Base-by-base conservation (phyloP, 768 basidiomycete genomes). In the Cystofilobasidium bisporidii region DNA sequence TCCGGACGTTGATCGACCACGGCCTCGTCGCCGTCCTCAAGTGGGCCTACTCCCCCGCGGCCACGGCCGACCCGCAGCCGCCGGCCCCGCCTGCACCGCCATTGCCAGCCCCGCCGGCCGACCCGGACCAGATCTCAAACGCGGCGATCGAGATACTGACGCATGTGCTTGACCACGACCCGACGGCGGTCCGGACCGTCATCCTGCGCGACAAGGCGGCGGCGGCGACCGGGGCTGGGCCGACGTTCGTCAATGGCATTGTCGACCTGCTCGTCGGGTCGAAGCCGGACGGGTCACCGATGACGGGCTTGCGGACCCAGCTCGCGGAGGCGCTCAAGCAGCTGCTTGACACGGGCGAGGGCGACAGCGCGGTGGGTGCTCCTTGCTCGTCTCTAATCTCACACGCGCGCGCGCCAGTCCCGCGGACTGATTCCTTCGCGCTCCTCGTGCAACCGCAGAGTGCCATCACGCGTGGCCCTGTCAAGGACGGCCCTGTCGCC, bases 1-100 rank as follows among this genome's bases (percentile, higher is more conserved):
- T 94, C 79, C 86, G 91, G 58, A 82, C 85, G 11, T 82, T 98
- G 28, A 85, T 93, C 61, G 91, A 96, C 70, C 84, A 87, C 9
- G 94, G 91, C 1, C 82, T 98, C 53, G 80, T 98, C 2, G 87
- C 87, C 71, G 88, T 88, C n/a, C 84, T 93, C 18, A 90, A 96
- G 73, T 94, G 91, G 89, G 91, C 91, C 1, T 82, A 97, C 58
- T 69, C 68, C 5, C 53, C 30, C 18, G 47, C 33, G 11, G 40
- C 59, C 6, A n/a, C n/a, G n/a, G 12, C 20, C 33, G 15, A 8
- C 40, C 50, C 61, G 11, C 43, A 28, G 20, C 55, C 32, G 20
- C 17, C 36, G 1, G 10, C 28, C 11, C n/a, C 47, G 28, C 24
- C 36, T 11, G 20, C 40, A 24, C 22, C 36, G n/a, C 65, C 24